Base-by-base conservation (phyloP, 768 basidiomycete species). In the Rhodocollybia butyracea region DNA sequence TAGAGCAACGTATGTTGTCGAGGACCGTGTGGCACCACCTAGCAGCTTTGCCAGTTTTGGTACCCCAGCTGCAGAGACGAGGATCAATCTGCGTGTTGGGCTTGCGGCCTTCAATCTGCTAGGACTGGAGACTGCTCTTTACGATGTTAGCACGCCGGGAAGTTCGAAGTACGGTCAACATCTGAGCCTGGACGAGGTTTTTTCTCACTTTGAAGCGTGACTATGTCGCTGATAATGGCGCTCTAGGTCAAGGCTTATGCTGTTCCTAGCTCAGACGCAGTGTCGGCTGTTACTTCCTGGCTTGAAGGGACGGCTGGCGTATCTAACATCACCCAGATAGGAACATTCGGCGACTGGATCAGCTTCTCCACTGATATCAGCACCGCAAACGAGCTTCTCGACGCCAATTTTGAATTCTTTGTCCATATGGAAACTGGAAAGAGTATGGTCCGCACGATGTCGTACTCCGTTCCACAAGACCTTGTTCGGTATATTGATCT, bases 131-230 rank as follows among this genome's bases (percentile, higher is more conserved):
- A 55, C 67, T 19, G 66, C 68, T 15, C 66, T 76, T 5, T 65
- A 55, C 60, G 72, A 73, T 27, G 62, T 75, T 4, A 70, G 68
- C 38, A 55, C 73, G 5, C 73, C 74, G 0, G 60, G 51, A 5
- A 70, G 71, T 36, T 34, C 60, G 11, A 68, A 66, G 46, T 74
- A 74, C 51, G 73, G 70, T 3, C 61, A 60, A 0, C 61, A 71
- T 58, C 64, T 82, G 38, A 69, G 76, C 29, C 76, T 75, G 61
- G 74, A 70, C 34, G 74, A 82, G 60, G 75, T 76, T n/a, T n/a
- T n/a, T n/a, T n/a, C n/a, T n/a, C n/a, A n/a, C n/a, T n/a, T n/a
- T n/a, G n/a, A n/a, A n/a, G n/a, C n/a, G n/a, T n/a, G n/a, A n/a
- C n/a, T n/a, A n/a, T n/a, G n/a, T n/a, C n/a, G n/a, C n/a, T n/a